Base-by-base conservation (phyloP, 257 asterid species). In the Coffea canephora region DNA sequence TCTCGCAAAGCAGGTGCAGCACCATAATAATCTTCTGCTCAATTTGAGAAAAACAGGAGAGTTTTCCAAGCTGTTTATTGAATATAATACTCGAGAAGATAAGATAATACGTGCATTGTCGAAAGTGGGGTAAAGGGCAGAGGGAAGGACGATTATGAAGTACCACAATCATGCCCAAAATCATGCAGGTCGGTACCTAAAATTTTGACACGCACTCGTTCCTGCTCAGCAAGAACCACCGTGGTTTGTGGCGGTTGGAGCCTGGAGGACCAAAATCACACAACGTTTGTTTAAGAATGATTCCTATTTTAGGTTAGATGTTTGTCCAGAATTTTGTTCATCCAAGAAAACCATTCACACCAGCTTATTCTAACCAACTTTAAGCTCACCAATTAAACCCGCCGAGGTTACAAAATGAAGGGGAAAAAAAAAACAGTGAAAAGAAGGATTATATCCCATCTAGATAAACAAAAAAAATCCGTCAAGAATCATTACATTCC, bases 301-400 rank as follows among this genome's bases (percentile, higher is more conserved):
- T 68, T 68, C 25, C 73, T 5, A 5, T n/a, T 25, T 70, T 9
- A 55, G 49, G 15, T 13, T 12, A 14, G 48, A 18, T n/a, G 50
- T 25, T 10, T 70, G 43, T 39, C 52, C 73, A 39, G 46, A 69
- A 39, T 69, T 69, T 18, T 9, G 41, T 65, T 41, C 65, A 66
- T 8, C 52, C 9, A 23, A 68, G 49, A 41, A 41, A 67, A 18
- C 46, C 8, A 65, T 65, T 39, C 39, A n/a, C 76, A 12, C 55
- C 49, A 4, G 69, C 39, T 61, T 10, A 49, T 75, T 31, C 50
- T 55, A 57, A 48, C n/a, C 36, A 54, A 81, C 59, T 75, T 43
- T 67, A 75, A 50, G 14, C 65, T 69, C 21, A n/a, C 72, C 43
- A 62, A 45, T 67, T 31, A 45, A 76, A 76, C 69, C 79, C 61